Evolutionary conservation across 2,329 filamentous ascomycete species (phyloP).

Genomic region (Thielaviopsis euricoi): DNA sequence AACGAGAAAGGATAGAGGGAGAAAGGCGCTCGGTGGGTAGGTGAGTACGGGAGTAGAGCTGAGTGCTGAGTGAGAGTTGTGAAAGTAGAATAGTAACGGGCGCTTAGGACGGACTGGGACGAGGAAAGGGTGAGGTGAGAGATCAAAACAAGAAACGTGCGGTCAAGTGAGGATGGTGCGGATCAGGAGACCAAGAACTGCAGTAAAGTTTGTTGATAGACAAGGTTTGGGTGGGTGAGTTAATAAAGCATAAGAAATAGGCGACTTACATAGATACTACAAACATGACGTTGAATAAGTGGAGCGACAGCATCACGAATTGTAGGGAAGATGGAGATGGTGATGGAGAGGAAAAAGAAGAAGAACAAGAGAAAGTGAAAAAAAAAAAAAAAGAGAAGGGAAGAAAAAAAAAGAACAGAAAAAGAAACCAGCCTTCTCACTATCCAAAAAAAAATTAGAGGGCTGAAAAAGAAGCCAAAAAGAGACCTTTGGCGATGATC

Average conservation of each 20-base stretch:
- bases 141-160: neutral
- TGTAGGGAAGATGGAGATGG: no score
- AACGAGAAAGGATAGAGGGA: neutral
- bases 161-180: neutral
- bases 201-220: neutral
- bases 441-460: neutral
- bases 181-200: neutral
- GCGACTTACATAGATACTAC: no score
- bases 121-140: neutral
- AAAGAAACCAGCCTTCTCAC: neutral
- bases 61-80: neutral
- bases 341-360: no score
- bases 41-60: neutral
- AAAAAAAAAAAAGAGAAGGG: neutral
- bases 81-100: neutral
- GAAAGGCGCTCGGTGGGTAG: neutral
- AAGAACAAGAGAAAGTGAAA: neutral
- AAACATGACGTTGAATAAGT: neutral
- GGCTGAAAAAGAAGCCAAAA: neutral
- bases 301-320: neutral
- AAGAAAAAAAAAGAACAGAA: neutral
- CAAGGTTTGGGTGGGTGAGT: neutral
- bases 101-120: neutral
- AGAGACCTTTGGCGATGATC: neutral
- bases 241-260: neutral